Evolutionary conservation across 1,284 basidiomycete species (phyloP).

Genomic region (Porogramme epimiltina): DNA sequence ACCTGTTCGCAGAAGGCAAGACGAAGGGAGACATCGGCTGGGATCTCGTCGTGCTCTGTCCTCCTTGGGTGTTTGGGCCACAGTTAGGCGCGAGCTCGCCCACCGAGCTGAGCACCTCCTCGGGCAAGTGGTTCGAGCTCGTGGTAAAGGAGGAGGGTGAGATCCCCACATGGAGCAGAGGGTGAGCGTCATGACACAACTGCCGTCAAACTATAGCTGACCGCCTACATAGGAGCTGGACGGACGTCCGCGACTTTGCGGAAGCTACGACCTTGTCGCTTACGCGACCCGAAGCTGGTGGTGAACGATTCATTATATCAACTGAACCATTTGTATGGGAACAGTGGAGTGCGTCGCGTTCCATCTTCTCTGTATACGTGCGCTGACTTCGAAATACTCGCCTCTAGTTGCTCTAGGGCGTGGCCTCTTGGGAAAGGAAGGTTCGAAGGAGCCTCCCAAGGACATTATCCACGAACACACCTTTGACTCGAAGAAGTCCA

Average conservation of each 20-base stretch:
- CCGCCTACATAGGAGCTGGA: conserved; percentile 34
- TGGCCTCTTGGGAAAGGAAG: conserved; percentile 4
- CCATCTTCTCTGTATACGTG: too few species aligned
- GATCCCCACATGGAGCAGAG: conserved; percentile 5
- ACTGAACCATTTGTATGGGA: conserved; percentile 35
- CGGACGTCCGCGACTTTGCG: conserved; percentile 66
- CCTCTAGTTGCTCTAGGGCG: not conserved
- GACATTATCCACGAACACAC: conserved; percentile 30
- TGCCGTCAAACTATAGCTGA: not conserved
- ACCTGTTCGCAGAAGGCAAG: conserved; percentile 47
- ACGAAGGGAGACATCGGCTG: conserved; percentile 50
- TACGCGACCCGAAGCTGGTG: conserved; percentile 52
- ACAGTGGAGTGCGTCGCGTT: conserved; percentile 26
- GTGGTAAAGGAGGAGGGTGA: conserved; percentile 30
- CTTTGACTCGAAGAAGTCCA: conserved; percentile 39
- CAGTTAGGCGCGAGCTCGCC: conserved; percentile 48
- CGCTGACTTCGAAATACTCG: not conserved
- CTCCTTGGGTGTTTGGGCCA: conserved; percentile 52
- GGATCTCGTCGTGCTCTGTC: conserved; percentile 57
- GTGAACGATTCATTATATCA: conserved; percentile 56
- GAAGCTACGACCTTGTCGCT: conserved; percentile 56
- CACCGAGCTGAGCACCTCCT: conserved; percentile 53
- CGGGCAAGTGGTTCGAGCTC: conserved; percentile 34
- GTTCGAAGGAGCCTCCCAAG: conserved; percentile 15
- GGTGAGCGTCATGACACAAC: not conserved